Evolutionary conservation across 257 asterid species (phyloP).

Genomic region (Solanum appendiculatum): DNA sequence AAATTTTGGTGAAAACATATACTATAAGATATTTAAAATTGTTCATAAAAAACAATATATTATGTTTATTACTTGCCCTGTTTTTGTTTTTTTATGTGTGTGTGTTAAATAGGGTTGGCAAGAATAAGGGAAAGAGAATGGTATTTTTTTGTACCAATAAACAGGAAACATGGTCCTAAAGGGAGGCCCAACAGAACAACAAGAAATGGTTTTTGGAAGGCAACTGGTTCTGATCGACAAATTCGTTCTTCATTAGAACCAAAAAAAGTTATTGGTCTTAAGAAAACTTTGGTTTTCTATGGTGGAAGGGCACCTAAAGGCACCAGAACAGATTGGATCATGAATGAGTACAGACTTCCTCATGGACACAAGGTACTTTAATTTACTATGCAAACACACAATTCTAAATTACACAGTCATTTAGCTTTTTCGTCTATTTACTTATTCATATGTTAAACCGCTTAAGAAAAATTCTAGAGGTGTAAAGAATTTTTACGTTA

Average conservation of each 20-base stretch:
- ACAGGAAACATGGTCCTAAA: slow-evolving; percentile 56
- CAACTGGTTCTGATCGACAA: slow-evolving; percentile 74
- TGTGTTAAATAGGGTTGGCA: slow-evolving; percentile 36
- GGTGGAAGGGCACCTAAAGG: slow-evolving; percentile 81
- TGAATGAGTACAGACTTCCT: slow-evolving; percentile 76
- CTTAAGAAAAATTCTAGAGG: no score
- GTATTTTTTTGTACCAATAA: slow-evolving; percentile 68
- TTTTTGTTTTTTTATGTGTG: background rate
- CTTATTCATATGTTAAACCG: no score
- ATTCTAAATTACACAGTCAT: background rate
- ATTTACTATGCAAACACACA: background rate
- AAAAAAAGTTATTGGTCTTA: slow-evolving; percentile 39
- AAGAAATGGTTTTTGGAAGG: slow-evolving; percentile 69
- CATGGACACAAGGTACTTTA: slow-evolving; percentile 35
- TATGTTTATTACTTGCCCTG: background rate
- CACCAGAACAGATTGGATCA: slow-evolving; percentile 69
- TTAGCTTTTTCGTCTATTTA: no score
- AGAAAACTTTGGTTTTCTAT: slow-evolving; percentile 68
- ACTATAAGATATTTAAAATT: no score
- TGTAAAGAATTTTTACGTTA: no score
- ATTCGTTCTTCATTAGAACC: slow-evolving; percentile 33
- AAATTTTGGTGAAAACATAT: no score
- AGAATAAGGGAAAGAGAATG: slow-evolving; percentile 72
- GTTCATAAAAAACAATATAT: background rate
- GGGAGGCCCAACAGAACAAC: slow-evolving; percentile 72